Evolutionary conservation across 2,329 filamentous ascomycete species (phyloP), one percentile per base, ranked within the genome.

Genomic region (Colletotrichum echinochloae): DNA sequence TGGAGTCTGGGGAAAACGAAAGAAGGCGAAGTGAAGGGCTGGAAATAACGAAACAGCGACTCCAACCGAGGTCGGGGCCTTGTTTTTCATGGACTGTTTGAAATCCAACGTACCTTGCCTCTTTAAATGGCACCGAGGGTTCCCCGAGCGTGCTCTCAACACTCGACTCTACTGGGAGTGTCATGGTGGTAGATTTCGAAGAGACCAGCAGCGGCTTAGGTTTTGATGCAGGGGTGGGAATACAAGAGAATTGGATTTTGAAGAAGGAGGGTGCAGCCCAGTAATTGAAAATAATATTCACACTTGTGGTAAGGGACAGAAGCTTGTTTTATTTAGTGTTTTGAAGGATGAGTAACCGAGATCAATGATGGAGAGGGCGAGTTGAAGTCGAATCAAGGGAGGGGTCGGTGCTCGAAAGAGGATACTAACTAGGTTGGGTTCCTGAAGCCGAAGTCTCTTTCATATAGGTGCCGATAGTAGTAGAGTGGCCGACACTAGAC

Each of bases 321-420:
- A n/a, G n/a, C n/a, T n/a, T n/a, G n/a, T n/a, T n/a, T n/a, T n/a
- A n/a, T n/a, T n/a, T n/a, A 52, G 33, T 41, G 23, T 52, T 60
- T 35, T 20, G 23, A 44, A 30, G 6, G 14, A 54, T 26, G 28
- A 8, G 44, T 49, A 44, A 48, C 20, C 8, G 33, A 26, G 30
- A 8, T 20, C 14, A 37, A 37, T 16, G 59, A 39, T 20, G 46
- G 11, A 23, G 12, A 35, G 12, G 26, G 23, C 30, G 26, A 61
- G 59, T 23, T 51, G 59, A 26, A 33, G 65, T 64, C 51, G 60
- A 59, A 65, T 65, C 44, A 65, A 68, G 52, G 65, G 44, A 65
- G 65, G 44, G 56, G 49, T 55, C 37, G 49, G 46, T 51, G 46
- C 60, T 62, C 14, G 33, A 12, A 35, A 61, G 35, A 23, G 39